These are phyloP conservation scores for Eutrema japonicum DNA, from an alignment of 345 rosid species.

Conservation along the genomic window DNA sequence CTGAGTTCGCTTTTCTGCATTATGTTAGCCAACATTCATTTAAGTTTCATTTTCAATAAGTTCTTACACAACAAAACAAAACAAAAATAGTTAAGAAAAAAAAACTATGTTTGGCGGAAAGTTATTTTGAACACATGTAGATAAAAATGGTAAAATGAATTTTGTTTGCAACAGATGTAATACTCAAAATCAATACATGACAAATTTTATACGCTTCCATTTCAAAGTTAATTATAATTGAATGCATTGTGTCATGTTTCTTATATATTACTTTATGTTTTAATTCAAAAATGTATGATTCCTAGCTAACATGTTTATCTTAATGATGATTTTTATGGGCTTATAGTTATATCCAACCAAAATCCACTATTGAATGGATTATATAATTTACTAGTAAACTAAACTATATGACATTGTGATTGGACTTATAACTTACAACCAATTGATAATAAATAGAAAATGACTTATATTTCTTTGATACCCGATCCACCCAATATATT, in stretches of 20 bases:
- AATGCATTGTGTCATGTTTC: not conserved
- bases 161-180: constrained; percentile 4
- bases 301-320: not conserved
- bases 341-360: not conserved
- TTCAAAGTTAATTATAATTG: not conserved
- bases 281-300: not conserved
- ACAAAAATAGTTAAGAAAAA: too few relatives aligned
- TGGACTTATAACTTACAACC: too few relatives aligned
- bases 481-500: not conserved
- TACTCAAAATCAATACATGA: not conserved
- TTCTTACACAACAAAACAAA: constrained; percentile 12
- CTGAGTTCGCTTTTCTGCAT: not conserved
- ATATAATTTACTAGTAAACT: too few relatives aligned
- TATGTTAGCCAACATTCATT: constrained; percentile 6
- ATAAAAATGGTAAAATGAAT: not conserved
- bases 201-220: not conserved
- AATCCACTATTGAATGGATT: too few relatives aligned
- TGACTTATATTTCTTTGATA: not conserved
- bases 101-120: not conserved
- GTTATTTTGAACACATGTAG: not conserved
- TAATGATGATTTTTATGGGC: not conserved
- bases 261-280: not conserved
- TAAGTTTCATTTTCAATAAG: not conserved
- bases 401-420: too few relatives aligned
- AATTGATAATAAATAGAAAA: not conserved